A percentile compares a stretch with the other conserved stretches of the same genome.
Conservation (phyloP, 192 early-diverging fungal species). For the Physocladia obscura region DNA sequence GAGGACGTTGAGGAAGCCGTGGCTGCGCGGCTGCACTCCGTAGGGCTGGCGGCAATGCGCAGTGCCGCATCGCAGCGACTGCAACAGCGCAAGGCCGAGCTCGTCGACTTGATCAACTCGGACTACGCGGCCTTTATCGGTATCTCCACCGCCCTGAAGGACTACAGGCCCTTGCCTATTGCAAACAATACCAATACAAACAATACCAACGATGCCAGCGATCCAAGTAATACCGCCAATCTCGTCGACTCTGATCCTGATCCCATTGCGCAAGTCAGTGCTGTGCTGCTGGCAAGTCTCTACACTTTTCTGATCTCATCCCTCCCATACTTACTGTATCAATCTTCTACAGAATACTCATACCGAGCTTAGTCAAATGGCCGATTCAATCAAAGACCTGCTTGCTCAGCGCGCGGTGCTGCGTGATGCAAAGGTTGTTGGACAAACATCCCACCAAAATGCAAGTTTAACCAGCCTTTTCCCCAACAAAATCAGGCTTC, state of each 20-base stretch:
- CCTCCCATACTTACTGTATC: not conserved
- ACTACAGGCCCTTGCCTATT: slow-evolving; percentile 56
- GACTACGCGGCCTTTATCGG: slow-evolving; percentile 83
- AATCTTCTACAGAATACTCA: slow-evolving; percentile 48
- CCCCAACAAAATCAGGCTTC: slow-evolving; percentile 36
- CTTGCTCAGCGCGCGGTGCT: slow-evolving; percentile 62
- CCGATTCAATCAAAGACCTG: slow-evolving; percentile 57
- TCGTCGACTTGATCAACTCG: slow-evolving; percentile 75
- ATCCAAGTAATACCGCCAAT: no score
- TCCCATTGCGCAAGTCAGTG: no score
- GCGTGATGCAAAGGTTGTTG: slow-evolving; percentile 66
- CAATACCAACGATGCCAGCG: no score
- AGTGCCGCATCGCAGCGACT: slow-evolving; percentile 58
- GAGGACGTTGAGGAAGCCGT: slow-evolving; percentile 63
- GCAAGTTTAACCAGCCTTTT: not conserved
- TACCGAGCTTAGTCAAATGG: slow-evolving; percentile 48
- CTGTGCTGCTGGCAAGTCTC: not conserved
- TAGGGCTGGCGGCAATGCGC: slow-evolving; percentile 67
- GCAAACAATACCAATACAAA: slow-evolving; percentile 48
- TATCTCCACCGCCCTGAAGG: slow-evolving; percentile 70
- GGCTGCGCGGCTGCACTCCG: slow-evolving; percentile 58
- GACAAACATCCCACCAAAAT: slow-evolving; percentile 6
- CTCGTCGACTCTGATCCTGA: not conserved
- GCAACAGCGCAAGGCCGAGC: slow-evolving; percentile 64
- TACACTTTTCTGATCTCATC: no score